Evolutionary conservation across 129 eudicot species (phyloP).

Genomic region (Artemisia tridentata): DNA sequence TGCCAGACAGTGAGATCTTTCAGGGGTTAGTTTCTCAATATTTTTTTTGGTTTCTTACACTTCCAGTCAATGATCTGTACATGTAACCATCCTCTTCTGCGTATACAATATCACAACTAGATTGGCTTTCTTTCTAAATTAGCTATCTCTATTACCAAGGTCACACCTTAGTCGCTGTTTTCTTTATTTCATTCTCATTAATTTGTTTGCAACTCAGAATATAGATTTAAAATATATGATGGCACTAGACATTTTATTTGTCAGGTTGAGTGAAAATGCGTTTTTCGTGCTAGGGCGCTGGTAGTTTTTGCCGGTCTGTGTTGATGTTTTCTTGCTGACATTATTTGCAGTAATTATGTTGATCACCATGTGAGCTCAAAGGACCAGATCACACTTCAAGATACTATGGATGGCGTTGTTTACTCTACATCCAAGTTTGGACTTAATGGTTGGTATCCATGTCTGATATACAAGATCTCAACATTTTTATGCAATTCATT

Average conservation of each 20-base stretch:
- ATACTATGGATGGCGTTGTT: conserved; percentile 90
- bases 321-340: conserved; percentile 28
- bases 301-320: conserved; percentile 15
- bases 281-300: not conserved
- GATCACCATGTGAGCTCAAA: conserved; percentile 96
- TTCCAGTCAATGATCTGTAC: conserved; percentile 7
- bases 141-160: no score
- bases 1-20: conserved; percentile 77
- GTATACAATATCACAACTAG: no score
- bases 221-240: not conserved
- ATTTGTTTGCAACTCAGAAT: not conserved
- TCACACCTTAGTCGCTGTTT: no score
- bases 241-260: conserved; percentile 3
- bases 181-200: no score
- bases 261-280: not conserved
- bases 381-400: conserved; percentile 97
- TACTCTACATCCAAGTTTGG: conserved; percentile 94
- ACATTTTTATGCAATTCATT: conserved; percentile 10
- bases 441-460: conserved; percentile 68
- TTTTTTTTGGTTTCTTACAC: not conserved
- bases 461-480: not conserved
- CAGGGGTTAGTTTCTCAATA: conserved; percentile 65
- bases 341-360: conserved; percentile 76
- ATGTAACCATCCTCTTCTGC: not conserved
- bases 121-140: no score